Conservation (phyloP, 306 rosid genomes). For the Nissolia schottii region DNA sequence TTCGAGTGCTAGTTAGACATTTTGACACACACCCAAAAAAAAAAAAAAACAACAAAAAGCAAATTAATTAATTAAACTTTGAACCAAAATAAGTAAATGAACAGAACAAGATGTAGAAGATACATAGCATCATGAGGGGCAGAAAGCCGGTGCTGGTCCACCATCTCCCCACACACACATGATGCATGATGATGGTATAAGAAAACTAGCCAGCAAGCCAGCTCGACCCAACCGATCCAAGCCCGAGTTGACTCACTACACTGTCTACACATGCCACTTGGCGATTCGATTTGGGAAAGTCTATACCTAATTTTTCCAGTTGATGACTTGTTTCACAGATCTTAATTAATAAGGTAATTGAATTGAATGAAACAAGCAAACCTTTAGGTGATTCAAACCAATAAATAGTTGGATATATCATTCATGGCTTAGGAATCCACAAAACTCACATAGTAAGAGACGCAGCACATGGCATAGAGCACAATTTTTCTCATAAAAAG, state of each 20-base stretch:
- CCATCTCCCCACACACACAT: constrained; percentile 23
- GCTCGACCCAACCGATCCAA: constrained; percentile 26
- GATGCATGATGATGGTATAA: constrained; percentile 15
- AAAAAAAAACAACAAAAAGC: too few species aligned
- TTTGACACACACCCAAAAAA: too few species aligned
- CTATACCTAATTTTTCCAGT: neutral
- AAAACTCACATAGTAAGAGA: too few species aligned
- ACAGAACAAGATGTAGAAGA: neutral
- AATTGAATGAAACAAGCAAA: neutral
- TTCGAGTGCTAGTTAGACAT: constrained; percentile 16
- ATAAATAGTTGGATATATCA: too few species aligned
- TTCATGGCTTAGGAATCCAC: neutral
- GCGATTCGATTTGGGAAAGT: constrained; percentile 22
- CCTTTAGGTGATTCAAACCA: too few species aligned
- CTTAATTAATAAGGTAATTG: neutral
- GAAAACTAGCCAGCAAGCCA: neutral
- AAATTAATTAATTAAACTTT: neutral
- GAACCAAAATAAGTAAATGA: constrained; percentile 8
- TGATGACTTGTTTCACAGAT: neutral
- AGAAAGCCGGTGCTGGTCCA: constrained; percentile 25
- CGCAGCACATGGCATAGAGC: too few species aligned
- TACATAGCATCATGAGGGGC: neutral
- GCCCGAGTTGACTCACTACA: constrained; percentile 24
- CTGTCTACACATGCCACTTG: too few species aligned
- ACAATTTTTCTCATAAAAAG: too few species aligned